Percentiles rank a stretch among this genome's conserved stretches.
Conservation (phyloP, 2,329 filamentous ascomycete genomes). For the Dactylellina drechsleri region DNA sequence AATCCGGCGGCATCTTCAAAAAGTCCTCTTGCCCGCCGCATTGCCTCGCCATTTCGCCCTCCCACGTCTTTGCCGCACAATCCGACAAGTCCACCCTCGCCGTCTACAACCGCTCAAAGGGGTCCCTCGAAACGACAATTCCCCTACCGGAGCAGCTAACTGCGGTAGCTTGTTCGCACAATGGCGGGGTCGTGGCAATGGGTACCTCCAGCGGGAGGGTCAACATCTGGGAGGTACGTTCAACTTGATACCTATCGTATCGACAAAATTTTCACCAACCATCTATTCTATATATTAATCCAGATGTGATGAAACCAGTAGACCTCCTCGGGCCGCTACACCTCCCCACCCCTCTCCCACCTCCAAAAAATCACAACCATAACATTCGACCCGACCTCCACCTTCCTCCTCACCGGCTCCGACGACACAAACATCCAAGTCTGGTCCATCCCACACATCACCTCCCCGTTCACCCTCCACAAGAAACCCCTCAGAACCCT, state of each 20-base stretch:
- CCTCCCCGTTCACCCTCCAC: conserved; percentile 68
- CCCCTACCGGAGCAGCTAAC: conserved; percentile 86
- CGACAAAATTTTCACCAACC: neutral
- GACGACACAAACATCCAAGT: conserved; percentile 90
- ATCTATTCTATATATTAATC: too few relatives aligned
- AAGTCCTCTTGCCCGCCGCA: conserved; percentile 85
- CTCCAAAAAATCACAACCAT: conserved; percentile 83
- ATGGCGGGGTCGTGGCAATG: conserved; percentile 71
- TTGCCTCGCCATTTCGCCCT: conserved; percentile 79
- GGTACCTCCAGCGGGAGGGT: conserved; percentile 87
- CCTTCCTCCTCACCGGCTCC: conserved; percentile 80
- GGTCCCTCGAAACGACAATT: conserved; percentile 86
- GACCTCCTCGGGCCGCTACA: conserved; percentile 78
- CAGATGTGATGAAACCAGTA: conserved; percentile 61
- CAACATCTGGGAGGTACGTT: conserved; percentile 89
- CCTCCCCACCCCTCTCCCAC: conserved; percentile 80
- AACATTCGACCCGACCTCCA: conserved; percentile 74
- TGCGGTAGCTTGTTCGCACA: conserved; percentile 76
- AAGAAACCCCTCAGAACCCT: conserved; percentile 79
- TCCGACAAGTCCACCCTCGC: conserved; percentile 90
- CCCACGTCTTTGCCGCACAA: conserved; percentile 91
- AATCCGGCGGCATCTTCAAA: conserved; percentile 86
- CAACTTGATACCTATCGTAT: conserved; percentile 52
- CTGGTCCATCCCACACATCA: conserved; percentile 82
- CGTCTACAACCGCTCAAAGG: conserved; percentile 84